Percentiles rank a stretch among this genome's conserved stretches.
Conservation (phyloP, 2,329 filamentous ascomycete species). For the Stachybotrys echinatus region DNA sequence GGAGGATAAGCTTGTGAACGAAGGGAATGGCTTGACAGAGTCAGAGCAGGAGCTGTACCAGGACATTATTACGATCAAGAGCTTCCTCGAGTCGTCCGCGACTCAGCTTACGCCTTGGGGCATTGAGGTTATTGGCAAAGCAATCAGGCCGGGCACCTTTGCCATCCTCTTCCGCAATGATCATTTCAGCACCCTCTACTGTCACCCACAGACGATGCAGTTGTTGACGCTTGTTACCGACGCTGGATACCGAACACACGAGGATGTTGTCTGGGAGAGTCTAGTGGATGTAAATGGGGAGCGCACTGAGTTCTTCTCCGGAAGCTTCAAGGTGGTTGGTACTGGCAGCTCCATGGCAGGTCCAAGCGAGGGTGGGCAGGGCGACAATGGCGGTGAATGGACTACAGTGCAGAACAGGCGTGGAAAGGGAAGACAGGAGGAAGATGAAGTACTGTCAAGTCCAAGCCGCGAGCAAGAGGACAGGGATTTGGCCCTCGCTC, state of each 20-base stretch:
- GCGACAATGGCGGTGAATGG: slow-evolving; percentile 38
- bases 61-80: slow-evolving; percentile 79
- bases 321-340: slow-evolving; percentile 80
- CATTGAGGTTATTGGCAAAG: slow-evolving; percentile 65
- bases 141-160: slow-evolving; percentile 69
- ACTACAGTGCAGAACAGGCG: slow-evolving; percentile 41
- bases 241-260: slow-evolving; percentile 79
- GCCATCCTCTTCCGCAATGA: slow-evolving; percentile 96
- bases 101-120: slow-evolving; percentile 86
- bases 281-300: slow-evolving; percentile 84
- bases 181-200: slow-evolving; percentile 91
- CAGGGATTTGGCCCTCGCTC: slow-evolving; percentile 77
- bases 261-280: slow-evolving; percentile 95
- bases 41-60: slow-evolving; percentile 76
- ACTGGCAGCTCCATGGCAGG: slow-evolving; percentile 16
- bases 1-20: slow-evolving; percentile 62
- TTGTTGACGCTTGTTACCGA: slow-evolving; percentile 87
- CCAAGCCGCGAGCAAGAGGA: slow-evolving; percentile 66
- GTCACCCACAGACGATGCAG: slow-evolving; percentile 71
- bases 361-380: slow-evolving; percentile 6
- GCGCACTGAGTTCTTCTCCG: slow-evolving; percentile 77
- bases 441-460: slow-evolving; percentile 23
- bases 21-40: slow-evolving; percentile 49
- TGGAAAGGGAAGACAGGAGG: slow-evolving; percentile 19
- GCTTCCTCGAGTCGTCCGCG: slow-evolving; percentile 71